Conservation (phyloP, 208 protist genomes). For the Trypanosoma grayi region DNA sequence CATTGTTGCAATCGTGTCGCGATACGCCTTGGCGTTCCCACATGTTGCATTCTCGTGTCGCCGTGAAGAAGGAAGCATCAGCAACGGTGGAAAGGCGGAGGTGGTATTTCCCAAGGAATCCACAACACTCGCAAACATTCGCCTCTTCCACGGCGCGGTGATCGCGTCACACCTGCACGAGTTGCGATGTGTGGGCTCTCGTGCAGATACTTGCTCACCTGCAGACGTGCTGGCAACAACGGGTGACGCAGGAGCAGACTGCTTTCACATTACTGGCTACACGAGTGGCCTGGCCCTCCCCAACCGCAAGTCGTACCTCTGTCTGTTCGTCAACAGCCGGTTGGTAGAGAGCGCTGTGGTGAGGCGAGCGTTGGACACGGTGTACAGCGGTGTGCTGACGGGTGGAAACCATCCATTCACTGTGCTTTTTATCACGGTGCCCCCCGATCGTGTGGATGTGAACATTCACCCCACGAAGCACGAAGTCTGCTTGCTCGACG, state of each 20-base stretch:
- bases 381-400: slow-evolving; percentile 91
- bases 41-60: slow-evolving; percentile 70
- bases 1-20: slow-evolving; percentile 88
- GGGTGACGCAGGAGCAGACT: slow-evolving; percentile 40
- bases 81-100: slow-evolving; percentile 19
- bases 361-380: slow-evolving; percentile 81
- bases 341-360: slow-evolving; percentile 78
- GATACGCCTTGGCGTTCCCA: slow-evolving; percentile 86
- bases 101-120: slow-evolving; percentile 65
- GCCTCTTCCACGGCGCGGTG: slow-evolving; percentile 50
- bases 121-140: slow-evolving; percentile 66
- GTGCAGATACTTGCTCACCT: slow-evolving; percentile 23
- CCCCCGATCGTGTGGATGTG: slow-evolving; percentile 94
- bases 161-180: slow-evolving; percentile 53
- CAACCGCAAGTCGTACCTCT: slow-evolving; percentile 62
- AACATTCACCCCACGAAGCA: slow-evolving; percentile 99
- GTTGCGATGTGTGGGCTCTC: slow-evolving; percentile 19
- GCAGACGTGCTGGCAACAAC: slow-evolving; percentile 21
- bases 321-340: slow-evolving; percentile 88
- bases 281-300: slow-evolving; percentile 64
- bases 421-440: slow-evolving; percentile 92
- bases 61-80: slow-evolving; percentile 28
- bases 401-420: slow-evolving; percentile 91
- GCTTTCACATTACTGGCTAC: slow-evolving; percentile 73
- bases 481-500: slow-evolving; percentile 87